phyloP scores from a whole-genome alignment of 768 basidiomycete genomes.

The Amanita polypyramis region DNA sequence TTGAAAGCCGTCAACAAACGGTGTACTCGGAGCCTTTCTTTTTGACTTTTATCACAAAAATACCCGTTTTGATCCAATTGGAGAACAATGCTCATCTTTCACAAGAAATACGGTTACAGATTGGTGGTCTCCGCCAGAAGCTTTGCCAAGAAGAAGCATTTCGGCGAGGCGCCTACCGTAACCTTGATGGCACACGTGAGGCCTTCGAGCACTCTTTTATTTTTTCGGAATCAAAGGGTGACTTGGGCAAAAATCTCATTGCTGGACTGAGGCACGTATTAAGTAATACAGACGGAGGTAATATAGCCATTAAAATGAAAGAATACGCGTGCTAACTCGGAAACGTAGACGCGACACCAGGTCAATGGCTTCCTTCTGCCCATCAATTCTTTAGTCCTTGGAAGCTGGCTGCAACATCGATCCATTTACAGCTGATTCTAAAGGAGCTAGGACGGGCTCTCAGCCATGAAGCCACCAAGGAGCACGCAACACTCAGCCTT shows the following conservation, averaged over 20 bases:
- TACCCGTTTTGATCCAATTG: constrained; percentile 61
- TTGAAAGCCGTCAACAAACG: constrained; percentile 57
- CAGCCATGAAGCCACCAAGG: constrained; percentile 40
- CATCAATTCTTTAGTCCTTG: constrained; percentile 66
- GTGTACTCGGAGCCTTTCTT: constrained; percentile 64
- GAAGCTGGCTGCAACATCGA: constrained; percentile 74
- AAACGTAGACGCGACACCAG: constrained; percentile 27
- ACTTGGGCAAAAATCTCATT: constrained; percentile 53
- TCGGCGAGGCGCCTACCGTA: constrained; percentile 65
- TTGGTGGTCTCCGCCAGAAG: constrained; percentile 39
- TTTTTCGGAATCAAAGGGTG: constrained; percentile 32
- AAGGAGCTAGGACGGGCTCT: constrained; percentile 66
- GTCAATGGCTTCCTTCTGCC: constrained; percentile 40
- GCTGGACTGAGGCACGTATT: constrained; percentile 59
- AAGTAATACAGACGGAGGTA: constrained; percentile 53
- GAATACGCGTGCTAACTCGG: neutral
- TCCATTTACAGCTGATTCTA: constrained; percentile 67
- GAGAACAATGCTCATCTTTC: constrained; percentile 52
- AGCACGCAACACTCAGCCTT: constrained; percentile 49
- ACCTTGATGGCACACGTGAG: constrained; percentile 57
- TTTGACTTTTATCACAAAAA: constrained; percentile 43
- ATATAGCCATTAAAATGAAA: neutral
- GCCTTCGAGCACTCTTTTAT: constrained; percentile 59
- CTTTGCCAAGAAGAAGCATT: constrained; percentile 61
- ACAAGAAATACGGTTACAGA: constrained; percentile 35